These are phyloP conservation scores for Mycena belliarum DNA, from an alignment of 768 basidiomycete species.

Conservation along the genomic window DNA sequence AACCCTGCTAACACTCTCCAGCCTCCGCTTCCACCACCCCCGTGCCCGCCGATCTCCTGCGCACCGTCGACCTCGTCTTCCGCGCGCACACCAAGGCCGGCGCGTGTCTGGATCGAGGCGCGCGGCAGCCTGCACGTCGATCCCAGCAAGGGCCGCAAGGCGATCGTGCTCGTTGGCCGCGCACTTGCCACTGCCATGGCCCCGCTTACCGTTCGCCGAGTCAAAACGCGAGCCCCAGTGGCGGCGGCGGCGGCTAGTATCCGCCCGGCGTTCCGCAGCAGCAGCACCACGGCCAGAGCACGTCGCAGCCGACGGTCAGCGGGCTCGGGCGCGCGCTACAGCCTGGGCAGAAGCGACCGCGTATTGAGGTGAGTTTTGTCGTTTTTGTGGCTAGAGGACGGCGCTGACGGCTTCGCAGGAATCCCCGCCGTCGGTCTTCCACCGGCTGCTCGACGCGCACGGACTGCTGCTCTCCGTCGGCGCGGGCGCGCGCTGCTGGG, in stretches of 20 bases:
- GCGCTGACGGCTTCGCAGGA: too few relatives aligned
- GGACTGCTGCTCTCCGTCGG: slow-evolving; percentile 21
- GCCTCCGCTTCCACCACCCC: too few relatives aligned
- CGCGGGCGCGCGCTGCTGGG: slow-evolving; percentile 14
- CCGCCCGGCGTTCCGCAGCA: too few relatives aligned
- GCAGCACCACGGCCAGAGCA: too few relatives aligned
- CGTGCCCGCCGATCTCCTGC: slow-evolving; percentile 41
- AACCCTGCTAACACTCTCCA: too few relatives aligned
- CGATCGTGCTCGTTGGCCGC: slow-evolving; percentile 87
- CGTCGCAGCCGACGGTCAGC: slow-evolving; percentile 10
- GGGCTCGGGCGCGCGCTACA: slow-evolving; percentile 16
- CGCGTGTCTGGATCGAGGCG: slow-evolving; percentile 79
- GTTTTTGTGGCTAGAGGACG: too few relatives aligned
- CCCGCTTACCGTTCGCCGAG: slow-evolving; percentile 38
- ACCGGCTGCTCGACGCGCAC: slow-evolving; percentile 19
- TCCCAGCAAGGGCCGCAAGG: slow-evolving; percentile 91
- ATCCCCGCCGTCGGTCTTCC: neutral
- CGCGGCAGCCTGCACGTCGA: slow-evolving; percentile 89
- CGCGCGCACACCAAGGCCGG: slow-evolving; percentile 61
- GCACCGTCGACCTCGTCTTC: slow-evolving; percentile 82
- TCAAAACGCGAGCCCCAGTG: too few relatives aligned
- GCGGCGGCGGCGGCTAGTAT: too few relatives aligned
- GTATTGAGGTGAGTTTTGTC: slow-evolving; percentile 10
- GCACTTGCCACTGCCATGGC: slow-evolving; percentile 72
- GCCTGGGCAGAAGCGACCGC: slow-evolving; percentile 2